Evolutionary conservation across 1,139 yeast genomes (phyloP), one percentile per base, ranked within the genome.

Genomic region (Wickerhamomyces sp.): DNA sequence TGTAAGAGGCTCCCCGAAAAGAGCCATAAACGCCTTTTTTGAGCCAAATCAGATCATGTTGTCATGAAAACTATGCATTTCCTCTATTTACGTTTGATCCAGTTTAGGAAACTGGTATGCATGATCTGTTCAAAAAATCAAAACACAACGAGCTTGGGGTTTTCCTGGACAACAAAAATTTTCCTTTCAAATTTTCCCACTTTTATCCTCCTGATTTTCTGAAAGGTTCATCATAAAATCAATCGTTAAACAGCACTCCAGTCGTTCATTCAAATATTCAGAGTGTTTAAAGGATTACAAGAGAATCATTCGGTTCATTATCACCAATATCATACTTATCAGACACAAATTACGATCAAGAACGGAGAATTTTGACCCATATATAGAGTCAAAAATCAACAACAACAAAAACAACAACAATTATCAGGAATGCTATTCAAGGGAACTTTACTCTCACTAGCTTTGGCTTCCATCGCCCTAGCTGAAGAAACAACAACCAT

Each of bases 401-500:
- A 32, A 38, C 30, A 29, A 29, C 31, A 29, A 29, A n/a, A 23
- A 30, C 31, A 32, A 38, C 30, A 29, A 29, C 31, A 29, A 29
- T 11, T 4, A 6, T 18, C 14, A 18, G 33, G 34, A 49, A 57
- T 58, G 60, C 49, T 52, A 42, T 46, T 57, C 47, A 49, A 53
- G 46, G 52, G 51, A 37, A 37, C 54, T 34, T 35, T 55, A 14
- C 33, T 53, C 18, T 54, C 59, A 10, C 44, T 56, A 29, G 55
- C 61, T 39, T 37, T 56, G 37, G 59, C 59, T 32, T 36, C 56
- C 2, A 23, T 32, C 18, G 57, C 44, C 38, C 34, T 45, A 32
- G 60, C 59, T 37, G 53, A 52, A 15, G 58, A 57, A 33, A 58
- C 62, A 5, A 58, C 62, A 13, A 58, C 62, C 30, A 56, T 52